Evolutionary conservation across 2,329 filamentous ascomycete species (phyloP), one percentile per base, ranked within the genome.

Genomic region (Beauveria scarabaeidicola): DNA sequence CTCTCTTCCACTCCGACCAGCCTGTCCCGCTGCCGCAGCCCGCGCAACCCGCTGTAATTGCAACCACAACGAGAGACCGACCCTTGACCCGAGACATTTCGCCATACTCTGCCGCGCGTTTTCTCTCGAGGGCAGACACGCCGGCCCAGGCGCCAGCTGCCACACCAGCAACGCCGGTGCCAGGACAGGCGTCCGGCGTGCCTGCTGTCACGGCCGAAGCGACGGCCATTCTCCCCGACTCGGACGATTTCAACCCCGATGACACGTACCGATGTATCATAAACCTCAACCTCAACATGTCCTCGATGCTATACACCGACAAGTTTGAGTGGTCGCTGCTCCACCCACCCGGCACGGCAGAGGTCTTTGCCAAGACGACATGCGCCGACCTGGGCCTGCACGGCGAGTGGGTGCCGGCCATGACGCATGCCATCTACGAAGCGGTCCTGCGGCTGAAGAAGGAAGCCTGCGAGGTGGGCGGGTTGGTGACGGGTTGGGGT

Each of bases 291-390:
- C 89, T 99, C 68, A 97, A 96, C 69, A 81, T 97, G 23, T 87
- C 91, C 57, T 96, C 95, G 59, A 87, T 89, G 66, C 82, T 97
- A 13, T 97, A 97, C 73, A 95, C 90, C 3, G 94, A 99, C 78
- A 96, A 92, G 69, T 97, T 99, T 64, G 93, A 97, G 72, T 97
- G 93, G 93, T 97, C 93, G 5, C 78, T 99, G 21, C 79, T 96
- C 19, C 92, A 97, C 68, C 91, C 92, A 2, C 89, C 91, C 1
- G 93, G 93, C 23, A 91, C 93, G 46, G 91, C 94, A 0, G 93
- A 99, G 72, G 85, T 88, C 13, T 97, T 97, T 71, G 92, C 94
- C 38, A 91, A 90, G 69, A 85, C 91, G 64, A 97, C 94, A 0
- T 97, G 94, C 70, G 89, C 91, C 29, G 94, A 99, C 70, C 78